These are phyloP conservation scores for Ogataea saltuana DNA, from an alignment of 805 yeast species.

Conservation along the genomic window DNA sequence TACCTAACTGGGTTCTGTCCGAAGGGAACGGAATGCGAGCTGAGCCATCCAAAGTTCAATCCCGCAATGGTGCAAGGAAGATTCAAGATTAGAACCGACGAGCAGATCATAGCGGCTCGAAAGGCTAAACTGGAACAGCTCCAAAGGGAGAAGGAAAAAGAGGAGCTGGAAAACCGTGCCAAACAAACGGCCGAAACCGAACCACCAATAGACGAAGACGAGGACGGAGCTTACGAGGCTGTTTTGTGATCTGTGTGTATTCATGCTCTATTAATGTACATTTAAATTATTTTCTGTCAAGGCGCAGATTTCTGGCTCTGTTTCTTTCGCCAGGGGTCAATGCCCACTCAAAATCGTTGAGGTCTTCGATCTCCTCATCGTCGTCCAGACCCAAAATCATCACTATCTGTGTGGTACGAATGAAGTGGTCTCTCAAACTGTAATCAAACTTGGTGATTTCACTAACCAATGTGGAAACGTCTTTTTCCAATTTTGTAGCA, in stretches of 20 bases:
- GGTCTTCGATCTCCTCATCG: slow-evolving; percentile 41
- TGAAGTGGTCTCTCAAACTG: slow-evolving; percentile 72
- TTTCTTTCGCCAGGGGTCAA: slow-evolving; percentile 74
- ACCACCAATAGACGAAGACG: neutral
- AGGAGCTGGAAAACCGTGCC: slow-evolving; percentile 13
- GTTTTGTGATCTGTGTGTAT: slow-evolving; percentile 10
- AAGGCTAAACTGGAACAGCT: slow-evolving; percentile 27
- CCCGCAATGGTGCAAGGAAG: slow-evolving; percentile 43
- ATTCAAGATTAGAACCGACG: slow-evolving; percentile 47
- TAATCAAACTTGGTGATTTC: slow-evolving; percentile 74
- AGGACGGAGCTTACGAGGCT: slow-evolving; percentile 11
- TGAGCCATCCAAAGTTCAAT: slow-evolving; percentile 81
- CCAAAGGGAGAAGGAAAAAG: slow-evolving; percentile 22
- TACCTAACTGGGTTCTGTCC: slow-evolving; percentile 94
- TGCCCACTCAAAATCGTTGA: slow-evolving; percentile 57
- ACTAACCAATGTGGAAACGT: slow-evolving; percentile 69
- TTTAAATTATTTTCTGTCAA: slow-evolving; percentile 35
- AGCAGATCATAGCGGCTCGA: slow-evolving; percentile 33
- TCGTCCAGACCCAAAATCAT: slow-evolving; percentile 82
- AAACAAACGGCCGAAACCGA: too few relatives aligned
- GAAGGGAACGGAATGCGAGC: slow-evolving; percentile 74
- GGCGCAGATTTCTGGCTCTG: slow-evolving; percentile 57
- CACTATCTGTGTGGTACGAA: slow-evolving; percentile 80
- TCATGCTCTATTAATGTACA: slow-evolving; percentile 9
- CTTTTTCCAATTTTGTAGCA: slow-evolving; percentile 79